Evolutionary conservation across 2,329 filamentous ascomycete species (phyloP), one percentile per base, ranked within the genome.

Genomic region (Pseudovirgaria hyperparasitica): DNA sequence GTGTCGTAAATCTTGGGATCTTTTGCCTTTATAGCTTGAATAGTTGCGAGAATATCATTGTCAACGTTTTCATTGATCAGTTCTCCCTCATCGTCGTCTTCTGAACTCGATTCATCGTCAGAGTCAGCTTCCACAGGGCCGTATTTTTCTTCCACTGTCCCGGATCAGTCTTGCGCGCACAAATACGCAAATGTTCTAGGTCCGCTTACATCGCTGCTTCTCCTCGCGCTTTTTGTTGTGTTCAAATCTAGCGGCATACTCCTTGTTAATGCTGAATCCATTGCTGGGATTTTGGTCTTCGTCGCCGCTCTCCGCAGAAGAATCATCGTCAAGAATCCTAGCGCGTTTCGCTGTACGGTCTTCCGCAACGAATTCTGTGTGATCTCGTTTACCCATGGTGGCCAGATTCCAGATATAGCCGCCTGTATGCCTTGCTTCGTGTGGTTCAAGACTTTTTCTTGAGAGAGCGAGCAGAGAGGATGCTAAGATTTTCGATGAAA

Each of bases 171-270:
- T 3, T 19, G 21, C 15, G 14, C 13, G 11, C 28, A 24, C n/a
- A 4, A 28, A n/a, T n/a, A n/a, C n/a, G n/a, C n/a, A n/a, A n/a
- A n/a, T n/a, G n/a, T n/a, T n/a, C 17, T 23, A 9, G 4, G 0
- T 5, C 9, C 13, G 56, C 71, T 43, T 46, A 80, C 76, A 54
- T 46, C 70, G 67, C 10, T 85, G 76, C 37, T 74, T 62, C 52
- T 98, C 90, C 49, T 92, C 86, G 31, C 87, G 72, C 61, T 93
- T 93, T 63, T 96, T 94, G 60, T 98, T 98, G 59, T 96, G 70
- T 54, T 98, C 90, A 43, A 93, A 96, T 21, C 82, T 70, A 40
- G 71, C 73, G 22, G 90, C 90, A 53, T 77, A 98, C 27, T 92
- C 82, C 50, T 85, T 66, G 55, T 98, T 96, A 55, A 98, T 76